Evolutionary conservation across 495 filamentous ascomycete species (phyloP).

Genomic region (Hyphodiscus hymeniophilus): DNA sequence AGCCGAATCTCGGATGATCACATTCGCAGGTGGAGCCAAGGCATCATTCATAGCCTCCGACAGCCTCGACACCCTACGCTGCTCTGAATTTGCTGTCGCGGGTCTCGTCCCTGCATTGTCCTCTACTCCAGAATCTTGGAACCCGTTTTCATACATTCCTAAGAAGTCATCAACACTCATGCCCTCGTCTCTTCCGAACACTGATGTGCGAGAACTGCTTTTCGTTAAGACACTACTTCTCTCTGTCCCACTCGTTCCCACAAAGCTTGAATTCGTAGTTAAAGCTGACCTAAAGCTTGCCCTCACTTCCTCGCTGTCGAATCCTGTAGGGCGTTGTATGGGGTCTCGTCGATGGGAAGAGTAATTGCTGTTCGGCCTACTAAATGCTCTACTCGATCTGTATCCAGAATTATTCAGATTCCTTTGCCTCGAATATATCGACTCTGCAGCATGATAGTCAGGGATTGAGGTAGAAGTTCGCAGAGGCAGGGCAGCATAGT

Average conservation of each 20-base stretch:
- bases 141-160: conserved; percentile 84
- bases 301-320: conserved; percentile 48
- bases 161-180: conserved; percentile 90
- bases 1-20: conserved; percentile 29
- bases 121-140: conserved; percentile 43
- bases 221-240: conserved; percentile 76
- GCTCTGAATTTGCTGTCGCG: conserved; percentile 21
- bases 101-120: conserved; percentile 16
- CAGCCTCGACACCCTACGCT: conserved; percentile 27
- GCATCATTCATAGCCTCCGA: conserved; percentile 38
- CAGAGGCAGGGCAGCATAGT: conserved; percentile 24
- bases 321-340: conserved; percentile 30
- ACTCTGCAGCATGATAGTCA: conserved; percentile 21
- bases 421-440: conserved; percentile 18
- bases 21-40: conserved; percentile 21
- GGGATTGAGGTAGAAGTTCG: conserved; percentile 21
- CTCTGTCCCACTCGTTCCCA: conserved; percentile 64
- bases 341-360: conserved; percentile 29
- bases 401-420: conserved; percentile 17
- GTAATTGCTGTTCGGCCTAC: conserved; percentile 20
- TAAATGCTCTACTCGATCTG: conserved; percentile 8
- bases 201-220: conserved; percentile 66
- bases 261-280: conserved; percentile 61
- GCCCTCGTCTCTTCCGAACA: conserved; percentile 54
- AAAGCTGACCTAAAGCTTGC: conserved; percentile 65